Evolutionary conservation across 495 filamentous ascomycete species (phyloP).

Genomic region (Bryoglossum gracile): DNA sequence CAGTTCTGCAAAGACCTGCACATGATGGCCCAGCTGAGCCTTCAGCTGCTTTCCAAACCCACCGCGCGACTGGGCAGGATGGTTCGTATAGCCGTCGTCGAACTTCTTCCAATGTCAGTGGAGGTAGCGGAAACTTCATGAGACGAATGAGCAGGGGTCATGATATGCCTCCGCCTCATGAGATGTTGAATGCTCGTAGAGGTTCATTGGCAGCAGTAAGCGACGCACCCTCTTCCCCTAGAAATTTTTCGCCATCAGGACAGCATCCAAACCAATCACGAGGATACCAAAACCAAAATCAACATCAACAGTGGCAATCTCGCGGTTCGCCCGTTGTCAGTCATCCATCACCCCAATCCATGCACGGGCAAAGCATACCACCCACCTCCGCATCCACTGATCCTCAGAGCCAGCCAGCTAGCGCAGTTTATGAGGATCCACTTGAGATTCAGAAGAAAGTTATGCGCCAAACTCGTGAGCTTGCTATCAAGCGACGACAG

Average conservation of each 20-base stretch:
- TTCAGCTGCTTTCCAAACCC: constrained; percentile 84
- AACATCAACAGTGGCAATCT: constrained; percentile 39
- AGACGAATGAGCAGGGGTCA: constrained; percentile 37
- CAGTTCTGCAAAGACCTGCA: constrained; percentile 64
- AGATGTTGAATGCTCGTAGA: constrained; percentile 36
- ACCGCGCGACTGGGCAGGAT: constrained; percentile 61
- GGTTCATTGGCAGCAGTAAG: constrained; percentile 38
- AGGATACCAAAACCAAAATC: constrained; percentile 30
- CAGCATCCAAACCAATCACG: constrained; percentile 30
- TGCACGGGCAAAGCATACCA: constrained; percentile 25
- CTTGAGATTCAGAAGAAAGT: constrained; percentile 65
- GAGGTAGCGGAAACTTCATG: constrained; percentile 68
- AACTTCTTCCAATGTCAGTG: constrained; percentile 91
- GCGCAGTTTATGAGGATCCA: constrained; percentile 45
- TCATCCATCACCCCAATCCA: constrained; percentile 37
- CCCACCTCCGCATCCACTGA: constrained; percentile 22
- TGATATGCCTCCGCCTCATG: constrained; percentile 39
- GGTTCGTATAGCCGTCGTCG: constrained; percentile 69
- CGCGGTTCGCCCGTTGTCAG: constrained; percentile 42
- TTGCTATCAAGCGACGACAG: constrained; percentile 66
- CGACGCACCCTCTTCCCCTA: constrained; percentile 41
- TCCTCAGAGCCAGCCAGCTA: constrained; percentile 13
- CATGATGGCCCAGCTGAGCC: constrained; percentile 74
- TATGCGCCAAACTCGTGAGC: constrained; percentile 75
- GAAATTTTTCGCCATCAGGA: constrained; percentile 35